Evolutionary conservation across 257 asterid genomes (phyloP), one percentile per base, ranked within the genome.

Genomic region (Solanum ahanhuiri): DNA sequence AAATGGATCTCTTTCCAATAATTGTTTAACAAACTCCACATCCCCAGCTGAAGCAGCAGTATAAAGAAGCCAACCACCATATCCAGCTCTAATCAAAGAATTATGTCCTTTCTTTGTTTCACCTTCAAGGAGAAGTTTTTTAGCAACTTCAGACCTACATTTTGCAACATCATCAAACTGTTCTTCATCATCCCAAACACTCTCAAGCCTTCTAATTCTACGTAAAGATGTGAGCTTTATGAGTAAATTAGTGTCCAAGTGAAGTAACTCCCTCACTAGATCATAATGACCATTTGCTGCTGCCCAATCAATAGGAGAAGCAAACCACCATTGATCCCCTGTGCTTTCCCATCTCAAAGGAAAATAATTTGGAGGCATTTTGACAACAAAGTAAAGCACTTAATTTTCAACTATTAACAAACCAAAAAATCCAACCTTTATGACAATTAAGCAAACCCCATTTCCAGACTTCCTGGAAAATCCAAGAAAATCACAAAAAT

Each of bases 241-340:
- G 43, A 96, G 91, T n/a, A 94, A 97, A 85, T 93, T 94, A 1
- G 98, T 90, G 91, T 96, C 99, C 15, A 96, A 79, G 88, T 93
- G 91, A 57, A 96, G 93, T 12, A 96, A 92, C 93, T 96, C 97
- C 3, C 94, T 87, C 7, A 96, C 99, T 15, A 95, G 31, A 86
- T 95, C 98, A 88, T 94, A 96, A 87, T 95, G 98, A 15, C 98
- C 98, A 86, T 96, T 96, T 6, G 99, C 99, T 37, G 98, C 98
- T 2, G 99, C 99, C 92, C 95, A 95, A 82, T 96, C 99, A 34
- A 96, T 95, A 1, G 99, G 99, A 10, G 98, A 94, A 73, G 98
- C 99, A 83, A 93, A 96, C 99, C 99, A 96, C 98, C 98, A 96
- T 76, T 94, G 98, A 34, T 94, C 98, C 7, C 98, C 98, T 1